These are phyloP conservation scores for Macrophomina tecta DNA, from an alignment of 2,329 filamentous ascomycete species.

Conservation along the genomic window DNA sequence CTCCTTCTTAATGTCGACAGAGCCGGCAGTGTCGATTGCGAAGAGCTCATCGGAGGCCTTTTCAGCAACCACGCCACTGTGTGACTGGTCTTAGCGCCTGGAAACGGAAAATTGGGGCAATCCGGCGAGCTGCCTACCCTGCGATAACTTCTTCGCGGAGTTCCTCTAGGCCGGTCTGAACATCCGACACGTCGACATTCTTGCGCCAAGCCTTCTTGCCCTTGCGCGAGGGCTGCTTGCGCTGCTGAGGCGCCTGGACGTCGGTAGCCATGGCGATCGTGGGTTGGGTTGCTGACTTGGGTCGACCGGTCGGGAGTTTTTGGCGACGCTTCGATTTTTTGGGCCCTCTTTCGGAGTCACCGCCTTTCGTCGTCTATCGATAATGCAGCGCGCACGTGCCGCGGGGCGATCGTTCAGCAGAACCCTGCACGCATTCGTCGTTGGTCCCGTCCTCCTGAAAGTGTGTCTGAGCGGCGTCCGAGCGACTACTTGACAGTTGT, in stretches of 20 bases:
- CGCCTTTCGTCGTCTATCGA: conserved; percentile 2
- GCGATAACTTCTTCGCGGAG: conserved; percentile 88
- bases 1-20: conserved; percentile 68
- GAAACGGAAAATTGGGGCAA: background rate
- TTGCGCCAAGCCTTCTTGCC: conserved; percentile 99
- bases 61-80: conserved; percentile 83
- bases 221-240: conserved; percentile 89
- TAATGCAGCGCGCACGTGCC: conserved; percentile 2
- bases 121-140: conserved; percentile 63
- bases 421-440: conserved; percentile 24
- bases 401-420: background rate
- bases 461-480: conserved; percentile 27
- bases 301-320: background rate
- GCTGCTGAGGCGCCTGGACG: conserved; percentile 72
- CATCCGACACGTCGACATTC: conserved; percentile 90
- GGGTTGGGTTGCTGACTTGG: background rate
- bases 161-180: conserved; percentile 81
- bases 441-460: conserved; percentile 25
- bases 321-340: background rate
- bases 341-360: background rate
- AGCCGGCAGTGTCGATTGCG: conserved; percentile 76
- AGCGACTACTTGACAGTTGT: conserved; percentile 28
- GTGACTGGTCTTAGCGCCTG: conserved; percentile 31
- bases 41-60: conserved; percentile 85
- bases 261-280: conserved; percentile 6